Evolutionary conservation across 805 yeast species (phyloP).

Genomic region (Lachancea thermotolerans): DNA sequence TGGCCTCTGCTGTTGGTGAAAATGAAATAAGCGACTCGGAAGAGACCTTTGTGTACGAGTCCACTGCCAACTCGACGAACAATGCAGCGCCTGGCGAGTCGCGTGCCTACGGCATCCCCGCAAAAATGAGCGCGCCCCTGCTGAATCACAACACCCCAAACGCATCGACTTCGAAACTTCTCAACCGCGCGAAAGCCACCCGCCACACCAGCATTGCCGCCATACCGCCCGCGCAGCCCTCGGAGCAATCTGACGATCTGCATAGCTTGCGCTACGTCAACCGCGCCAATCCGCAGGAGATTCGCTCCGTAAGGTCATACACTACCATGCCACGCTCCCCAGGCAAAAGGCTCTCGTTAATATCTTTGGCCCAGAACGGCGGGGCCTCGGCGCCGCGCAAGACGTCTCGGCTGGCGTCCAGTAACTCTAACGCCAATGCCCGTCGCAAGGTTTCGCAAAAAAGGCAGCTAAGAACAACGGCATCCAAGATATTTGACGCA

Average conservation of each 20-base stretch:
- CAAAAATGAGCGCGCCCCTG: constrained; percentile 31
- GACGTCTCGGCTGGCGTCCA: constrained; percentile 4
- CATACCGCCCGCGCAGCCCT: constrained; percentile 12
- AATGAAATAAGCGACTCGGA: constrained; percentile 83
- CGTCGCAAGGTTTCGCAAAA: constrained; percentile 8
- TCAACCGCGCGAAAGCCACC: constrained; percentile 25
- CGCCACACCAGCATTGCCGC: constrained; percentile 31
- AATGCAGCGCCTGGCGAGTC: constrained; percentile 21
- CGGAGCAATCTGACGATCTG: constrained; percentile 5
- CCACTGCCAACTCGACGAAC: constrained; percentile 30
- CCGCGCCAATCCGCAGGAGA: constrained; percentile 14
- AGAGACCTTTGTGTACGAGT: constrained; percentile 93
- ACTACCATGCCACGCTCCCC: constrained; percentile 19
- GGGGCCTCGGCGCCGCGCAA: constrained; percentile 3
- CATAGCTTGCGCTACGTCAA: constrained; percentile 11
- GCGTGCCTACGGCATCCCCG: constrained; percentile 21
- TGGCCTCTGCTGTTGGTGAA: constrained; percentile 91
- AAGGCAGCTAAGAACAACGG: constrained; percentile 52
- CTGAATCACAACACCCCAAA: constrained; percentile 19
- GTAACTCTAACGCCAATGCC: constrained; percentile 3
- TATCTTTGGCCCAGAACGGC: constrained; percentile 14
- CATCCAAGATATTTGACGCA: constrained; percentile 65
- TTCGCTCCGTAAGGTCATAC: constrained; percentile 23
- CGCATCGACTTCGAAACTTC: constrained; percentile 11
- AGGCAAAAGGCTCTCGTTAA: constrained; percentile 20